Base-by-base conservation (phyloP, 2,329 filamentous ascomycete genomes). In the Exophiala bonariae region DNA sequence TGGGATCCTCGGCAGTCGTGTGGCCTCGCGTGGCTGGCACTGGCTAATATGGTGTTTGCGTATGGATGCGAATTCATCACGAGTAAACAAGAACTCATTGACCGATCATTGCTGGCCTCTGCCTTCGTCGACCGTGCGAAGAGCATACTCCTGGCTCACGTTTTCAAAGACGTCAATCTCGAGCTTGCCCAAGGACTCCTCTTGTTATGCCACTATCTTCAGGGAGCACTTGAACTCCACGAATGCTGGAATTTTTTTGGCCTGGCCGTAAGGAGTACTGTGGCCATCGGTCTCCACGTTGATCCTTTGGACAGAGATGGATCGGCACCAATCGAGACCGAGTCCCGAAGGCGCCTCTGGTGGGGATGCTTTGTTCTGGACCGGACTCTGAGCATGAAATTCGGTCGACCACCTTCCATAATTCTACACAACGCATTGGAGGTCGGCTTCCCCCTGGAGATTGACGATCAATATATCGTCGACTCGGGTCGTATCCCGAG, bases 171-270 rank as follows among this genome's bases (percentile, higher is more conserved):
- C 23, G 31, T 35, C 6, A 44, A 31, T 32, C 32, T 49, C 7
- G 41, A 45, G 30, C 16, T 46, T 19, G 28, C 40, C 4, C 47
- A 49, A 16, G 31, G 41, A 7, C 47, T 49, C 1, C 42, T 49
- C 10, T 36, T 49, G 41, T 45, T 49, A 41, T 39, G 41, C n/a
- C 36, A 49, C 30, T 46, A 49, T 17, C 41, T 49, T 26, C 47
- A 49, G 20, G 47, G 47, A 6, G 34, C 47, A 9, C 10, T 40
- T 8, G 41, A 45, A 22, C n/a, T 45, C 34, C 40, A 45, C 13
- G 34, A 45, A n/a, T 49, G 41, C 47, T 49, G 47, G 47, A 45
- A 31, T 40, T 14, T 49, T 9, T 22, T 20, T 4, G 35, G 33
- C 16, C 20, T 45, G 11, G 33, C 34, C 23, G 28, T 46, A 17